Conservation (phyloP, 169 alveolate species). For the Cryptosporidium meleagridis region DNA sequence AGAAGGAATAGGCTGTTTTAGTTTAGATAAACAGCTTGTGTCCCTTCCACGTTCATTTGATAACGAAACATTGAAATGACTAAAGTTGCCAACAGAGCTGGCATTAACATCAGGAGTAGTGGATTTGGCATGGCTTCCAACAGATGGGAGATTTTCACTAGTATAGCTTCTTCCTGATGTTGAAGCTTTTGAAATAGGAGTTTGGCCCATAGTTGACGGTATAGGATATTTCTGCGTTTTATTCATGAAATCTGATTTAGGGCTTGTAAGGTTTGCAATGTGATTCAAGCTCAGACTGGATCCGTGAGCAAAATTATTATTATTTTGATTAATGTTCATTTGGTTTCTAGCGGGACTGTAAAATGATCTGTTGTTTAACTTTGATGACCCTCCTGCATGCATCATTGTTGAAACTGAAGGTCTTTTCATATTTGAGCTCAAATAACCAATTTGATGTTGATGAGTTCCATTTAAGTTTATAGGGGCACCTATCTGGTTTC, state of each 20-base stretch:
- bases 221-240: not conserved
- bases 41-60: constrained; percentile 52
- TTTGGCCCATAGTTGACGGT: not conserved
- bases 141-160: not conserved
- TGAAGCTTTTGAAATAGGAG: not conserved
- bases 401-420: not conserved
- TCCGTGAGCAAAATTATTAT: not conserved
- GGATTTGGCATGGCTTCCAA: not conserved
- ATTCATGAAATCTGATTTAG: not conserved
- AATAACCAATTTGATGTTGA: not conserved
- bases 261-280: not conserved
- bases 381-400: not conserved
- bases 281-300: not conserved
- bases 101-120: not conserved
- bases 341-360: not conserved
- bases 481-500: not conserved
- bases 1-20: not conserved
- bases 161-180: not conserved
- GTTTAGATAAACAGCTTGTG: not conserved
- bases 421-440: not conserved
- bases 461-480: not conserved
- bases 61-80: not conserved
- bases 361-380: not conserved
- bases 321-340: not conserved
- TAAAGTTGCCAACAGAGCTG: not conserved